Evolutionary conservation across 2,329 filamentous ascomycete species (phyloP).

Genomic region (Fusarium phyllophilum): DNA sequence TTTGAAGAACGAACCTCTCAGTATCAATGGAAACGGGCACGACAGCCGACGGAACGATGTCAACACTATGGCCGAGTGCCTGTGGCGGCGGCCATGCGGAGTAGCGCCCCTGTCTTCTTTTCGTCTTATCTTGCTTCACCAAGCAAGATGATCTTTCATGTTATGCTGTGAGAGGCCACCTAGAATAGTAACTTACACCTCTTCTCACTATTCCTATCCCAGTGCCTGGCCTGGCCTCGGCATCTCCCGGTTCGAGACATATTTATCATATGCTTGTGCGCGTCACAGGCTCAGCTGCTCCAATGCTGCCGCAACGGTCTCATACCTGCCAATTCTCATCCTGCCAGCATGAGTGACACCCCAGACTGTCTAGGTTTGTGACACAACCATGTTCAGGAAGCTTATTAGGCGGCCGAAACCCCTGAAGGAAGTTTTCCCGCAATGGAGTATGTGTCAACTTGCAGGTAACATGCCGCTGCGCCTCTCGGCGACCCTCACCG

Average conservation of each 20-base stretch:
- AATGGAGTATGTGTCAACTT: constrained; percentile 37
- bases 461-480: constrained; percentile 39
- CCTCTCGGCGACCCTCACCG: constrained; percentile 33
- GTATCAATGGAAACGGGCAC: constrained; percentile 1
- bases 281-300: constrained; percentile 26
- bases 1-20: background rate
- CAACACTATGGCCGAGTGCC: constrained; percentile 2
- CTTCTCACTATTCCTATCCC: constrained; percentile 3
- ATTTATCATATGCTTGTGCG: constrained; percentile 25
- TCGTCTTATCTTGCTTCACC: constrained; percentile 6
- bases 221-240: constrained; percentile 37
- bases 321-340: constrained; percentile 34
- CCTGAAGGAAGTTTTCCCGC: constrained; percentile 38
- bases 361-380: constrained; percentile 33
- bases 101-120: background rate
- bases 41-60: constrained; percentile 12
- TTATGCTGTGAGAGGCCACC: constrained; percentile 15
- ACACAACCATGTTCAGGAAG: constrained; percentile 34
- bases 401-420: constrained; percentile 31
- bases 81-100: constrained; percentile 4
- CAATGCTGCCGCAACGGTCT: constrained; percentile 24
- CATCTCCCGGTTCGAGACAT: constrained; percentile 39
- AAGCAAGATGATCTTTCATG: constrained; percentile 19
- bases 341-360: constrained; percentile 27
- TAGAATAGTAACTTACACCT: constrained; percentile 6